These are phyloP conservation scores for Pseudohalonectria lignicola DNA, from an alignment of 2,329 filamentous ascomycete species.

Conservation along the genomic window DNA sequence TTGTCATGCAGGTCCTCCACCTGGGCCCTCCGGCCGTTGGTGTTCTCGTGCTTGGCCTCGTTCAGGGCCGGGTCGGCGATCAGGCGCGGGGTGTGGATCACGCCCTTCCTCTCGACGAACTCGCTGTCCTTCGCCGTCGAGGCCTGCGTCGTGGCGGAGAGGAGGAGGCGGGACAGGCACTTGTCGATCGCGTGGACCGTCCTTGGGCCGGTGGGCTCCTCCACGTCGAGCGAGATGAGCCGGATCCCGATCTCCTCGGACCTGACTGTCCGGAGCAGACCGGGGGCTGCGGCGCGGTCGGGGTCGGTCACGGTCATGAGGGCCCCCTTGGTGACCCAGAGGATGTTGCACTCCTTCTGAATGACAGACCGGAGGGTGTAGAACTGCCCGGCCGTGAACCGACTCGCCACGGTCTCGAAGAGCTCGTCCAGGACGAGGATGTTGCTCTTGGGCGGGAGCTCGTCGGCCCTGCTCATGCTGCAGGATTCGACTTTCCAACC, in stretches of 20 bases:
- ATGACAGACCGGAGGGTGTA: neutral
- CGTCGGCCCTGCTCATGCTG: no score
- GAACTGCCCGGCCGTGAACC: neutral
- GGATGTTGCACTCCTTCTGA: constrained; percentile 6
- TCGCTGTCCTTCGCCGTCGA: neutral
- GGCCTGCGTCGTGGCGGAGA: neutral
- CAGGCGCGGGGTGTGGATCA: neutral
- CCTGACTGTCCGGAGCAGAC: constrained; percentile 19
- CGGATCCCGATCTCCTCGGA: constrained; percentile 9
- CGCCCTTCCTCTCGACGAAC: neutral
- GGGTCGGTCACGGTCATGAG: constrained; percentile 11
- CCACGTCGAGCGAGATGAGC: constrained; percentile 11
- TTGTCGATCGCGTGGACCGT: neutral
- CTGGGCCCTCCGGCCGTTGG: no score
- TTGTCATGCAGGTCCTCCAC: no score
- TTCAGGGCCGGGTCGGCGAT: neutral
- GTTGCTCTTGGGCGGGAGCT: constrained; percentile 13
- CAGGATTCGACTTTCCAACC: no score
- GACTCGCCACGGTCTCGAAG: neutral
- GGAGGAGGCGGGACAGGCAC: constrained; percentile 1
- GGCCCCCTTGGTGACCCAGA: constrained; percentile 22
- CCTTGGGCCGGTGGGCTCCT: constrained; percentile 3
- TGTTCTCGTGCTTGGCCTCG: neutral
- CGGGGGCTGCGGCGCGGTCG: constrained; percentile 16
- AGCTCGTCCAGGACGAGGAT: neutral